A percentile compares a stretch with the other conserved stretches of the same genome.
phyloP scores from a whole-genome alignment of 192 early-diverging fungal genomes.

The Helicostylum pulchrum region DNA sequence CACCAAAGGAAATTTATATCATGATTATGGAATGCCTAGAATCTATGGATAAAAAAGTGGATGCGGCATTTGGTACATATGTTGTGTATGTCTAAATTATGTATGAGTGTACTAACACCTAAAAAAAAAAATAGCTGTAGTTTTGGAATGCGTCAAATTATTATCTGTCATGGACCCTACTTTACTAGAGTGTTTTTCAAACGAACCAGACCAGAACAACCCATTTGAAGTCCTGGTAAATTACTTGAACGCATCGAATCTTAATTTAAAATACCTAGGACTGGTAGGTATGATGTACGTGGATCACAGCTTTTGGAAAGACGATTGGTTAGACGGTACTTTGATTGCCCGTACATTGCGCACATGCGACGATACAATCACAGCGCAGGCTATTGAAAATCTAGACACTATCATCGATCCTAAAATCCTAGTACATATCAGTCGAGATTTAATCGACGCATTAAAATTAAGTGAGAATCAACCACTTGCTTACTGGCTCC shows the following conservation, averaged over 20 bases:
- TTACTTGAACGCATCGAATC: constrained; percentile 45
- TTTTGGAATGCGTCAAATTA: constrained; percentile 34
- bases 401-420: constrained; percentile 1
- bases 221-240: constrained; percentile 16
- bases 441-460: background rate
- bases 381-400: background rate
- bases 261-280: constrained; percentile 51
- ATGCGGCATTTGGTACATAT: constrained; percentile 39
- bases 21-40: constrained; percentile 18
- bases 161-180: constrained; percentile 12
- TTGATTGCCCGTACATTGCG: constrained; percentile 12
- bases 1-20: constrained; percentile 10
- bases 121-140: constrained; percentile 29
- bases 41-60: constrained; percentile 33
- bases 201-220: background rate
- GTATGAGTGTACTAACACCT: too few species aligned
- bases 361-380: constrained; percentile 13
- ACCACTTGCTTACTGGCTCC: constrained; percentile 1
- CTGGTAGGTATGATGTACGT: constrained; percentile 32
- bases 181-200: background rate
- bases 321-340: constrained; percentile 20
- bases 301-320: constrained; percentile 19
- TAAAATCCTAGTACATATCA: background rate
- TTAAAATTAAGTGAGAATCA: background rate
- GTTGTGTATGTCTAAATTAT: too few species aligned